Percentiles rank a stretch among this genome's conserved stretches.
Evolutionary conservation across 257 asterid species (phyloP).

Genomic region (Coffea canephora): DNA sequence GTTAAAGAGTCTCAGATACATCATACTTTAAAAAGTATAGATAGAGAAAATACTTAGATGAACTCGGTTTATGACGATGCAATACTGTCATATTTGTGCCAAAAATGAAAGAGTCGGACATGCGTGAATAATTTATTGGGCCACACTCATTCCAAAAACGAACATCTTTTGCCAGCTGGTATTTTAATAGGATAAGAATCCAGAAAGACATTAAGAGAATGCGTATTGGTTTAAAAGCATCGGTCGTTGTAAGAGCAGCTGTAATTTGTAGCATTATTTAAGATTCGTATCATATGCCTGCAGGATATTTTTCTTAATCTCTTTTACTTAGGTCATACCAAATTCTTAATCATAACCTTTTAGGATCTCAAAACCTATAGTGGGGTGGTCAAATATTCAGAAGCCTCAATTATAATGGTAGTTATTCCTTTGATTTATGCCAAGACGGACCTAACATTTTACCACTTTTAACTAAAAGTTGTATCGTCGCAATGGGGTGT

Average conservation of each 20-base stretch:
- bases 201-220: background rate
- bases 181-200: background rate
- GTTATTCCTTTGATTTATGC: slow-evolving; percentile 7
- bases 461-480: background rate
- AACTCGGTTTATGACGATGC: background rate
- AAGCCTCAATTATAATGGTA: slow-evolving; percentile 16
- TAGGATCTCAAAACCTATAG: slow-evolving; percentile 9
- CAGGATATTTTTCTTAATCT: background rate
- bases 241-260: slow-evolving; percentile 4
- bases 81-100: background rate
- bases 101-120: background rate
- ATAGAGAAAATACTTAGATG: too few relatives aligned
- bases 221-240: background rate
- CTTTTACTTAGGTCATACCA: background rate
- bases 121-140: background rate
- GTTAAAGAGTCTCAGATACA: too few relatives aligned
- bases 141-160: background rate
- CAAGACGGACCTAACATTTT: slow-evolving; percentile 5
- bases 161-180: background rate
- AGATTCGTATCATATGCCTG: background rate
- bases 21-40: too few relatives aligned
- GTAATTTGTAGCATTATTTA: background rate
- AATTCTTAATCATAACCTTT: slow-evolving; percentile 14
- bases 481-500: background rate
- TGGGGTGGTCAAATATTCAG: slow-evolving; percentile 12